A percentile compares a stretch with the other conserved stretches of the same genome.
These are phyloP conservation scores for Hanseniaspora guilliermondii DNA, from an alignment of 805 yeast genomes.

Conservation along the genomic window DNA sequence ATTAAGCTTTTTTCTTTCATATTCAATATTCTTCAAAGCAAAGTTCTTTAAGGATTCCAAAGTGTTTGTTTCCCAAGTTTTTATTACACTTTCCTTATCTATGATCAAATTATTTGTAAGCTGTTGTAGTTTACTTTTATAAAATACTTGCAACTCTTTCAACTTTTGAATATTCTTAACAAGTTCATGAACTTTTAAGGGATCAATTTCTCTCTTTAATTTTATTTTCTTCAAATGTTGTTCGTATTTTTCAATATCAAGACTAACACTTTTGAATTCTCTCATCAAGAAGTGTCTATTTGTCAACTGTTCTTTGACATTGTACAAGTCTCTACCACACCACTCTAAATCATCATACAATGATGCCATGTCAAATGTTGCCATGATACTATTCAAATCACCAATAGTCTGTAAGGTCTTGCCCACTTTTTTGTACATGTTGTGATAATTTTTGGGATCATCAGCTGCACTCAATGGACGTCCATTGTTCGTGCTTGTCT, in stretches of 20 bases:
- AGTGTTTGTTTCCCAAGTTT: constrained; percentile 26
- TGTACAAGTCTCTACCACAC: constrained; percentile 63
- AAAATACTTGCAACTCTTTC: constrained; percentile 57
- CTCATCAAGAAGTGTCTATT: constrained; percentile 88
- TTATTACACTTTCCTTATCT: constrained; percentile 41
- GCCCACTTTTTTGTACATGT: constrained; percentile 66
- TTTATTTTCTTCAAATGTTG: constrained; percentile 59
- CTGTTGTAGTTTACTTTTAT: constrained; percentile 65
- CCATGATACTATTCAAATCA: constrained; percentile 61
- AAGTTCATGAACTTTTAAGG: constrained; percentile 83
- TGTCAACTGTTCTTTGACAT: constrained; percentile 83
- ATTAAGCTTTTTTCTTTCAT: constrained; percentile 67
- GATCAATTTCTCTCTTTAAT: constrained; percentile 62
- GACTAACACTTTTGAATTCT: constrained; percentile 70
- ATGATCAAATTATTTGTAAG: constrained; percentile 75
- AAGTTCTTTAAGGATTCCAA: constrained; percentile 45
- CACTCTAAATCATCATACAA: constrained; percentile 62
- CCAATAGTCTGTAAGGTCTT: constrained; percentile 58
- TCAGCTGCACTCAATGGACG: constrained; percentile 5
- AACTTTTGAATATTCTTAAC: constrained; percentile 68
- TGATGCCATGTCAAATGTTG: constrained; percentile 58
- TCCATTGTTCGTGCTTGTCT: background rate
- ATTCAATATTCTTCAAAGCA: constrained; percentile 64
- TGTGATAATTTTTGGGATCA: constrained; percentile 17
- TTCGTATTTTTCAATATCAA: constrained; percentile 56